Conservation (phyloP, 306 rosid genomes). For the Senna siamea region DNA sequence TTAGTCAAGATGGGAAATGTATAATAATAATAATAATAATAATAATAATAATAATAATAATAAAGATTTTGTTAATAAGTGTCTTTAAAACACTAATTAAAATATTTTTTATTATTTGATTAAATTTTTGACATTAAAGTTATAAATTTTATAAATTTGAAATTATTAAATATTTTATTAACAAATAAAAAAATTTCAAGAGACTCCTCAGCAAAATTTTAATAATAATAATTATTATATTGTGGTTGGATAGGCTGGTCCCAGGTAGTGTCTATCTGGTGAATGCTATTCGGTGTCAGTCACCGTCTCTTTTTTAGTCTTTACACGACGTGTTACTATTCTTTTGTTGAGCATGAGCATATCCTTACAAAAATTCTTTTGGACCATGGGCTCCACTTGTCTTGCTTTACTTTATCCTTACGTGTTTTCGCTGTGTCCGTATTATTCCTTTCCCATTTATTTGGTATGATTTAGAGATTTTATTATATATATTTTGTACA, state of each 20-base stretch:
- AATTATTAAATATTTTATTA: too few relatives aligned
- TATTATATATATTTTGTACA: too few relatives aligned
- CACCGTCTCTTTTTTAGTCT: neutral
- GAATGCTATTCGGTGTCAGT: neutral
- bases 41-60: too few relatives aligned
- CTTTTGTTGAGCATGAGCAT: neutral
- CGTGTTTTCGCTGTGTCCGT: neutral
- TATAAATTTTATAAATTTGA: too few relatives aligned
- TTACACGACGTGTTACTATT: neutral
- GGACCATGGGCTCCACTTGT: neutral
- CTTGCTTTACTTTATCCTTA: neutral
- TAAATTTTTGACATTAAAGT: too few relatives aligned
- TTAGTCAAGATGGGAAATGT: slow-evolving; percentile 26
- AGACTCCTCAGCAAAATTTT: too few relatives aligned
- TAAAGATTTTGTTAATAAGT: too few relatives aligned
- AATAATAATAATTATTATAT: too few relatives aligned
- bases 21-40: neutral
- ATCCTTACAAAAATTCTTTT: neutral
- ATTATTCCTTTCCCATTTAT: neutral
- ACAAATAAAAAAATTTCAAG: too few relatives aligned
- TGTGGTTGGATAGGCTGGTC: slow-evolving; percentile 30
- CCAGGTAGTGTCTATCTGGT: slow-evolving; percentile 12
- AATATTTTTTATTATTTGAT: too few relatives aligned
- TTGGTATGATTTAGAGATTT: neutral
- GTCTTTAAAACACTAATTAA: too few relatives aligned